phyloP scores from a whole-genome alignment of 345 rosid species.

The Conringia planisiliqua region DNA sequence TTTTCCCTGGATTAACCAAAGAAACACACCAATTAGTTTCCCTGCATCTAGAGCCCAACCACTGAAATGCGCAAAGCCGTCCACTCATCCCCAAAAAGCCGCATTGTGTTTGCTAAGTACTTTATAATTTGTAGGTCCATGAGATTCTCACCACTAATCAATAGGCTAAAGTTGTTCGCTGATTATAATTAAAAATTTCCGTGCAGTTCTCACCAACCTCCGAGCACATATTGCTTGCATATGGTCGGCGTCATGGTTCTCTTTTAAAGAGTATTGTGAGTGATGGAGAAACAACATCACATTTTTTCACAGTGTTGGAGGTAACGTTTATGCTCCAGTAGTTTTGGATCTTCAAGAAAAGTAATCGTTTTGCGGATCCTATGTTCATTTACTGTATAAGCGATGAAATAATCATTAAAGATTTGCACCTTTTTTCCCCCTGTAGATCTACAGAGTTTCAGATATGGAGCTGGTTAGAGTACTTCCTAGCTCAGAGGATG shows the following conservation, averaged over 20 bases:
- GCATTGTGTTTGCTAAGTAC: neutral
- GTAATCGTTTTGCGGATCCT: neutral
- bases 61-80: neutral
- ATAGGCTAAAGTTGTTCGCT: slow-evolving; percentile 1
- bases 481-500: slow-evolving; percentile 94
- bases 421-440: neutral
- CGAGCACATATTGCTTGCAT: slow-evolving; percentile 91
- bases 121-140: neutral
- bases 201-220: slow-evolving; percentile 97
- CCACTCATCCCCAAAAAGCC: neutral
- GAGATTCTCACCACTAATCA: neutral
- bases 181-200: neutral
- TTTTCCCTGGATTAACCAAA: neutral
- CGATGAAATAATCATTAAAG: neutral
- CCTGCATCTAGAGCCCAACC: neutral
- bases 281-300: slow-evolving; percentile 76
- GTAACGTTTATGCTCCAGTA: slow-evolving; percentile 37
- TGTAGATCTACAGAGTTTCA: slow-evolving; percentile 88
- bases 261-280: slow-evolving; percentile 85
- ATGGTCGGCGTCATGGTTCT: slow-evolving; percentile 93
- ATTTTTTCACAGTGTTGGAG: slow-evolving; percentile 91
- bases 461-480: slow-evolving; percentile 92
- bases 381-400: neutral
- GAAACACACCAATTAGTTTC: neutral
- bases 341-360: slow-evolving; percentile 1